Percentiles rank a stretch among this genome's conserved stretches.
Conservation (phyloP, 495 filamentous ascomycete species). For the Penicillium steckii region DNA sequence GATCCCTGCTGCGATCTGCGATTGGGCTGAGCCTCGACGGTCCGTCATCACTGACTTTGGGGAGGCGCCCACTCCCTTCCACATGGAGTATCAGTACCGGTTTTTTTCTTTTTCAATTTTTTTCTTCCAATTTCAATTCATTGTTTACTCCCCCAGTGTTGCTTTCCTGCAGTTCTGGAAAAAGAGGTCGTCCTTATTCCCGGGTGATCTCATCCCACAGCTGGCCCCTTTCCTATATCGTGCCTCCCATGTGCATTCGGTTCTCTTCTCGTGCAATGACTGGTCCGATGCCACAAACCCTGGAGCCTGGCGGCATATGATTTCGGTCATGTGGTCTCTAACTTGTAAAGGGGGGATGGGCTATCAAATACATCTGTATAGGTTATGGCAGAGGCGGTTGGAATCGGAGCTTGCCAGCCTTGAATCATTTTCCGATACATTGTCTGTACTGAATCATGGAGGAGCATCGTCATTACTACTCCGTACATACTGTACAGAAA, state of each 20-base stretch:
- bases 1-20: constrained; percentile 31
- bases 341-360: constrained; percentile 5
- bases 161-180: too few species aligned
- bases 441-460: not conserved
- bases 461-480: not conserved
- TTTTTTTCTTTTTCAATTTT: not conserved
- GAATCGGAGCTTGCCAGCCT: constrained; percentile 2
- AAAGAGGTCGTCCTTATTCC: not conserved
- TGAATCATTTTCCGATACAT: not conserved
- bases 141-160: too few species aligned
- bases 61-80: constrained; percentile 19
- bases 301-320: constrained; percentile 29
- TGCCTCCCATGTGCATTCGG: constrained; percentile 5
- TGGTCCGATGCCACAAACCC: constrained; percentile 11
- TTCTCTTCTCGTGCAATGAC: constrained; percentile 16
- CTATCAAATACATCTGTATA: too few species aligned
- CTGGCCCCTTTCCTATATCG: constrained; percentile 7
- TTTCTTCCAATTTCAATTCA: too few species aligned
- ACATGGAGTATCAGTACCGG: constrained; percentile 2
- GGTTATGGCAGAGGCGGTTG: constrained; percentile 1
- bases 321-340: constrained; percentile 27
- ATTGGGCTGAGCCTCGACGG: constrained; percentile 30
- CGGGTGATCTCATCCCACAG: constrained; percentile 27
- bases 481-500: not conserved
- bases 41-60: constrained; percentile 20